Conservation (phyloP, 768 basidiomycete genomes). For the Pleurotus tuber-regium region DNA sequence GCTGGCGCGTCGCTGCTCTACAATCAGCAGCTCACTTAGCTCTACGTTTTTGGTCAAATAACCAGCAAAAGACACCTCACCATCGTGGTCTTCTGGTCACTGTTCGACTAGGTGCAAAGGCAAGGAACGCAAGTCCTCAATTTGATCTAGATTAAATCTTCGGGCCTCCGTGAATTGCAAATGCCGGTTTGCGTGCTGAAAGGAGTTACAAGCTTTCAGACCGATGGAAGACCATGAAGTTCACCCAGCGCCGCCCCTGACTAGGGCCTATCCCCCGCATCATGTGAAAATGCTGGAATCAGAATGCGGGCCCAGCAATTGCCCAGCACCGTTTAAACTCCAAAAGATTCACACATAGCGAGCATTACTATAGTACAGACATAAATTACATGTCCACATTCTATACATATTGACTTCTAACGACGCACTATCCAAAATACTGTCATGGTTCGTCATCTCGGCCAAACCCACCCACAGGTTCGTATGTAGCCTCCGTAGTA, state of each 20-base stretch:
- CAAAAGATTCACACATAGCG: not conserved
- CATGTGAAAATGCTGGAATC: too few species aligned
- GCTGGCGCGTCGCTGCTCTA: constrained; percentile 36
- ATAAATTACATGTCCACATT: constrained; percentile 15
- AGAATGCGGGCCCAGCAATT: too few species aligned
- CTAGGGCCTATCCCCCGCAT: not conserved
- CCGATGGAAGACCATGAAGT: not conserved
- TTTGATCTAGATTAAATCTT: not conserved
- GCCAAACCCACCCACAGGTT: constrained; percentile 82
- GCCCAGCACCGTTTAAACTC: not conserved
- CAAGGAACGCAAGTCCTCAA: not conserved
- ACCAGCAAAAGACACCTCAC: constrained; percentile 1
- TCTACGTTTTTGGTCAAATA: not conserved
- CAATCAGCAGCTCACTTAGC: not conserved
- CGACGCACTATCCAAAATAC: not conserved
- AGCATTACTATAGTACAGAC: not conserved
- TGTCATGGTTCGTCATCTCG: constrained; percentile 45
- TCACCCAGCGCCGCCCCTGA: not conserved
- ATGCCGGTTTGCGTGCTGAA: not conserved
- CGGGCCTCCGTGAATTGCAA: constrained; percentile 9
- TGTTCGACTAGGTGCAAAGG: constrained; percentile 7
- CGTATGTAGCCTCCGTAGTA: constrained; percentile 83
- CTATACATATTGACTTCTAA: constrained; percentile 9
- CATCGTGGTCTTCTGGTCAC: constrained; percentile 1
- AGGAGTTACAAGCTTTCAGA: too few species aligned